Percentiles rank a stretch among this genome's conserved stretches.
Conservation (phyloP, 2,329 filamentous ascomycete genomes). For the Pseudogymnoascus sp. region DNA sequence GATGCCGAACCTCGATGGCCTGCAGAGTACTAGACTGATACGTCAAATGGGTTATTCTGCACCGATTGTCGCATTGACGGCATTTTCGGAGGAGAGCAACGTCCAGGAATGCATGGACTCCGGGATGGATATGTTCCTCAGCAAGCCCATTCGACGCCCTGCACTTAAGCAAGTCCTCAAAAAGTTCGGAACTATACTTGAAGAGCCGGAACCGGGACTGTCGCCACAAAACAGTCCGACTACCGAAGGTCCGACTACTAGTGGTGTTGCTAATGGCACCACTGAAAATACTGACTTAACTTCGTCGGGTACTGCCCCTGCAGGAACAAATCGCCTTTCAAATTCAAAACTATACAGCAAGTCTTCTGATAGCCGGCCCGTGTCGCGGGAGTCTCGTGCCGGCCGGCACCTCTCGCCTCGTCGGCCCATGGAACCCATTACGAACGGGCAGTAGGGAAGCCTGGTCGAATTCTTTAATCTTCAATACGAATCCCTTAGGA, state of each 20-base stretch:
- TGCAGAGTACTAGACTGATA: conserved; percentile 80
- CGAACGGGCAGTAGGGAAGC: neutral
- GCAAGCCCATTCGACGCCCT: conserved; percentile 69
- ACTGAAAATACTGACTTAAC: neutral
- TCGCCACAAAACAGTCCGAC: neutral
- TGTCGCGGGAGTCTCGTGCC: neutral
- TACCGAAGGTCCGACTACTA: neutral
- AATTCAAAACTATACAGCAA: neutral
- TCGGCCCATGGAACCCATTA: neutral
- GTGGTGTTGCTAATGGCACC: neutral
- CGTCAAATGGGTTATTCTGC: conserved; percentile 78
- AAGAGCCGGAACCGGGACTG: conserved; percentile 43
- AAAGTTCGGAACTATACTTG: conserved; percentile 74
- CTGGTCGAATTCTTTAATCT: neutral
- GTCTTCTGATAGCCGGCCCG: neutral
- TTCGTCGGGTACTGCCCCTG: neutral
- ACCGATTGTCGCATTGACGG: conserved; percentile 84
- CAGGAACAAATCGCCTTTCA: neutral
- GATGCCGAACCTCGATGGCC: conserved; percentile 88
- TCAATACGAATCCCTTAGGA: neutral
- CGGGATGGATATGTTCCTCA: conserved; percentile 86
- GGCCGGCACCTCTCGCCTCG: neutral
- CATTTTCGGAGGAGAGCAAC: conserved; percentile 86
- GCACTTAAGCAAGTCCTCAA: conserved; percentile 80
- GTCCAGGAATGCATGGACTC: conserved; percentile 79